Percentiles rank a stretch among this genome's conserved stretches.
These are phyloP conservation scores for Rhynchospora tenuis DNA, from an alignment of 176 grass and related monocot genomes.

Conservation along the genomic window DNA sequence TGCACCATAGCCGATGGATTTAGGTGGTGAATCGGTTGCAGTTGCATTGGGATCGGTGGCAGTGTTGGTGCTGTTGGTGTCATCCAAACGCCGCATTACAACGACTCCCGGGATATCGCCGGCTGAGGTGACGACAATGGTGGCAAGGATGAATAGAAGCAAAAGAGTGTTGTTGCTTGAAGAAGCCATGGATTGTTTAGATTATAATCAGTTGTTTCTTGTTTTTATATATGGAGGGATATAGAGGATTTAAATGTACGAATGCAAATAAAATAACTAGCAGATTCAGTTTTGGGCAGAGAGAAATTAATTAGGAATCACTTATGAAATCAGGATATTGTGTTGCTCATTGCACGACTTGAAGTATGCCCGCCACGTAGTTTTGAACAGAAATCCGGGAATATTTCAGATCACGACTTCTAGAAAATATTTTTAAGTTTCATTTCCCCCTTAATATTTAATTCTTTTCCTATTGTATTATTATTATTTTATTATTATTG, in stretches of 20 bases:
- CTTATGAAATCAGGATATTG: neutral
- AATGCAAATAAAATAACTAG: neutral
- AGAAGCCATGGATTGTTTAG: slow-evolving; percentile 2
- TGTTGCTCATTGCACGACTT: slow-evolving; percentile 3
- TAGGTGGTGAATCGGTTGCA: no score
- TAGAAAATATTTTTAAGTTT: neutral
- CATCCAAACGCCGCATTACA: neutral
- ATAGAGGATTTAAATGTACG: neutral
- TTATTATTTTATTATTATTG: neutral
- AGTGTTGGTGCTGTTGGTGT: neutral
- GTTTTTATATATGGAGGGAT: neutral
- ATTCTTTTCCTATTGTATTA: neutral
- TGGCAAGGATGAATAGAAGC: neutral
- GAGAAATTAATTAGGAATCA: neutral
- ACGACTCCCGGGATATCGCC: neutral
- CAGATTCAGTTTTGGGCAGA: neutral
- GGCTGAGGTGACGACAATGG: neutral
- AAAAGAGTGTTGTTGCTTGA: neutral
- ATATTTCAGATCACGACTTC: neutral
- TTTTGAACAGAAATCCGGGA: neutral
- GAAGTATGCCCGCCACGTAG: neutral
- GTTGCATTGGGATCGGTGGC: no score
- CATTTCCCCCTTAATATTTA: neutral
- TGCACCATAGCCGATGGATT: slow-evolving; percentile 45
- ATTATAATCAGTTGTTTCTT: neutral